A percentile compares a stretch with the other conserved stretches of the same genome.
Conservation (phyloP, 768 basidiomycete species). For the Phaeotremella fagi region DNA sequence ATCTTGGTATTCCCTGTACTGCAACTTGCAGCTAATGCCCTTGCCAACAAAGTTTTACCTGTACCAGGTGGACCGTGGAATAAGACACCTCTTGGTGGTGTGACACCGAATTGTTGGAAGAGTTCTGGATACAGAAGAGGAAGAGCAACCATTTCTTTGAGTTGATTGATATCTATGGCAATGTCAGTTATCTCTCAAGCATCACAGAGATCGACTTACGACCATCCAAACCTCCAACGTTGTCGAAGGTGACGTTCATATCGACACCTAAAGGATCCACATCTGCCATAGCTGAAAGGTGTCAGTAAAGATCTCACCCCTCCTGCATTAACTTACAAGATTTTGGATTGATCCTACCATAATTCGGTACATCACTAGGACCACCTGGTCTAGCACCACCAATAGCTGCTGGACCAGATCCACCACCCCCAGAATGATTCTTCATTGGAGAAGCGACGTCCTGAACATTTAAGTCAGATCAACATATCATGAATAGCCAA, state of each 20-base stretch:
- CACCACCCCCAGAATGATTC: constrained; percentile 51
- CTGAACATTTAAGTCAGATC: constrained; percentile 20
- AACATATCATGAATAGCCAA: background rate
- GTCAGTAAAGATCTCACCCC: constrained; percentile 3
- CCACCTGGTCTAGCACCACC: constrained; percentile 58
- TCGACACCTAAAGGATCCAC: constrained; percentile 93
- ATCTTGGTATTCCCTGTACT: constrained; percentile 80
- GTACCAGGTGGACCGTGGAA: constrained; percentile 99
- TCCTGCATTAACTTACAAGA: constrained; percentile 7
- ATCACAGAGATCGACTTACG: constrained; percentile 55
- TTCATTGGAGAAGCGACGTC: constrained; percentile 29
- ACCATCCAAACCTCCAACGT: constrained; percentile 91
- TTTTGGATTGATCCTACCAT: constrained; percentile 25
- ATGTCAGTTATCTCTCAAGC: background rate
- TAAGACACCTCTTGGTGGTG: constrained; percentile 90
- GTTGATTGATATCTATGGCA: constrained; percentile 75
- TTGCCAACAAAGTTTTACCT: constrained; percentile 78
- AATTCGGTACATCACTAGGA: constrained; percentile 35
- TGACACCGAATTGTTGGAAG: constrained; percentile 87
- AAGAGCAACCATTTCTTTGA: constrained; percentile 97
- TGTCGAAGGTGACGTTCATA: constrained; percentile 88
- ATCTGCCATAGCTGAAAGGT: constrained; percentile 71
- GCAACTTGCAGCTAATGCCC: constrained; percentile 90
- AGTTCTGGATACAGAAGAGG: constrained; percentile 95
- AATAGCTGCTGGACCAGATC: constrained; percentile 35